Percentiles rank a stretch among this genome's conserved stretches.
Conservation (phyloP, 108 stramenopile species). For the Thalassiosira profunda region DNA sequence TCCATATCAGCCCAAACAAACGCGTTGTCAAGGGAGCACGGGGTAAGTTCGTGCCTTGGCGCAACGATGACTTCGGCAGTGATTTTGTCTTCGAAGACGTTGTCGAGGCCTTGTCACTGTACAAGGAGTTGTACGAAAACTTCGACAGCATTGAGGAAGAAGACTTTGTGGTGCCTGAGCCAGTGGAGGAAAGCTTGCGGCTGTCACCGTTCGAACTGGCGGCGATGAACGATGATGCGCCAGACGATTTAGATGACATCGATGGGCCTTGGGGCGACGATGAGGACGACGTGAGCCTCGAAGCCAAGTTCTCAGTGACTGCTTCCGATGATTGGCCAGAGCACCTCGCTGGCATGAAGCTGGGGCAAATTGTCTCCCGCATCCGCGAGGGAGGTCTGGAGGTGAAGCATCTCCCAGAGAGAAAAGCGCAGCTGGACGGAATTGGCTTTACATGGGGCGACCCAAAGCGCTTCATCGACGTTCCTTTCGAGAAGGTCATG, state of each 20-base stretch:
- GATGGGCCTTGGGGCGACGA: constrained; percentile 33
- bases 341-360: constrained; percentile 81
- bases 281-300: constrained; percentile 20
- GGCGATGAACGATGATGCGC: constrained; percentile 50
- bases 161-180: constrained; percentile 71
- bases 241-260: constrained; percentile 50
- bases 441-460: constrained; percentile 95
- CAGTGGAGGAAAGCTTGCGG: constrained; percentile 53
- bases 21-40: constrained; percentile 71
- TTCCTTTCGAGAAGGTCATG: constrained; percentile 93
- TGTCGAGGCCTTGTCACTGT: constrained; percentile 83
- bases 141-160: constrained; percentile 70
- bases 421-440: constrained; percentile 81
- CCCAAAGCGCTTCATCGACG: constrained; percentile 72
- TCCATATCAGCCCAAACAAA: constrained; percentile 41
- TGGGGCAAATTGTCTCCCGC: constrained; percentile 74
- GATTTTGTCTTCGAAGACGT: constrained; percentile 92
- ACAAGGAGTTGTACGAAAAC: constrained; percentile 67
- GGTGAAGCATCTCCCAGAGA: constrained; percentile 81
- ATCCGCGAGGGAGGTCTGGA: constrained; percentile 91
- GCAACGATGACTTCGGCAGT: constrained; percentile 91
- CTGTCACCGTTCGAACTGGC: constrained; percentile 48
- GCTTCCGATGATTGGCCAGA: constrained; percentile 74
- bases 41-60: constrained; percentile 78
- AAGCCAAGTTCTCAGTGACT: constrained; percentile 24